phyloP scores from a whole-genome alignment of 257 asterid species.

The Solanum rostratum region DNA sequence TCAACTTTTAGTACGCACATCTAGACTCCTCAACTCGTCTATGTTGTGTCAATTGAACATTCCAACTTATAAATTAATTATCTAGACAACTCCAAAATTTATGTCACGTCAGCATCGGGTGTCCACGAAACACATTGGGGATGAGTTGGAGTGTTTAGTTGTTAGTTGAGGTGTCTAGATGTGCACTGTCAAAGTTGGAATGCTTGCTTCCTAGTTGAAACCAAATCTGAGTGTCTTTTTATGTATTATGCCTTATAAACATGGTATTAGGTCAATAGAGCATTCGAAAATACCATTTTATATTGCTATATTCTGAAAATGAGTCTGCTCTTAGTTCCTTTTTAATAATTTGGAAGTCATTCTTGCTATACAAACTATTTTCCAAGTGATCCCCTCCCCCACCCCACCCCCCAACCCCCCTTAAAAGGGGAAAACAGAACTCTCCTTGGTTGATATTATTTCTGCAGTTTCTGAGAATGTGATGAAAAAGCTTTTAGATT shows the following conservation, averaged over 20 bases:
- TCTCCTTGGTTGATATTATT: background rate
- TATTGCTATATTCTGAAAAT: background rate
- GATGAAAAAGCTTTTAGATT: background rate
- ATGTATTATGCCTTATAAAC: background rate
- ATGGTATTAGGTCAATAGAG: background rate
- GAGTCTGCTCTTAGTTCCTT: background rate
- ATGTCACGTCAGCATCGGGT: background rate
- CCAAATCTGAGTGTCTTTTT: background rate
- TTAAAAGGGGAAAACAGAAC: background rate
- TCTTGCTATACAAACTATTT: background rate
- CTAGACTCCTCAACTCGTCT: background rate
- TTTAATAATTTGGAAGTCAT: background rate
- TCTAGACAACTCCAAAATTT: background rate
- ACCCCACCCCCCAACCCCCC: too few species aligned
- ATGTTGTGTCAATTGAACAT: background rate
- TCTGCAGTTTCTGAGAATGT: background rate
- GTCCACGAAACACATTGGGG: background rate
- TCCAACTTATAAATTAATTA: background rate
- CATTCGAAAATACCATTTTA: background rate
- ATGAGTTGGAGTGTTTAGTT: background rate
- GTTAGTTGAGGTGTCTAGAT: background rate
- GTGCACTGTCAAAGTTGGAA: background rate
- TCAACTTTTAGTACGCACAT: background rate
- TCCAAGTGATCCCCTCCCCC: background rate
- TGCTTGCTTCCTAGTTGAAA: background rate